Base-by-base conservation (phyloP, 805 yeast genomes). In the Metschnikowia dekortorum region DNA sequence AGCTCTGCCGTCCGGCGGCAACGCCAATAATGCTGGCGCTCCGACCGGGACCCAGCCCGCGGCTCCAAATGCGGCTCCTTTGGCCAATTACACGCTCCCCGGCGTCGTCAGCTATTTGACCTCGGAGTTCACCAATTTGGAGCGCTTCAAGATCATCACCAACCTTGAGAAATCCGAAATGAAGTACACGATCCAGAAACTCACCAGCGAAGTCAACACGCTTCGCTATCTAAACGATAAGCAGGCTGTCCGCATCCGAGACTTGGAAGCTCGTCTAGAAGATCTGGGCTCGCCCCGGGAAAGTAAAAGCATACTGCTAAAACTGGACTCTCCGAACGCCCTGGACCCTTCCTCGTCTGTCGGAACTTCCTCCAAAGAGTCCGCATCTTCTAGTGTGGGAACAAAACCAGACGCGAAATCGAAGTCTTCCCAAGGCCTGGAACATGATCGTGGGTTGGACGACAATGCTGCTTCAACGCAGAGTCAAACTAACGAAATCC, bases 61-160 rank as follows among this genome's bases (percentile, higher is more conserved):
- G 7, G 49, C 46, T 16, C 39, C 46, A 14, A 35, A 14, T 10
- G 13, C 34, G 11, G 14, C 8, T 10, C 26, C 14, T n/a, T 53
- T 56, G 58, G 69, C 73, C 29, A 66, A 68, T 48, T 73, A 73
- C 53, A 79, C 84, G 3, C 67, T 80, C 13, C 85, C 85, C 0
- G 85, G 85, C 0, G 80, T 80, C 22, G 80, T 80, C 67, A 80
- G 79, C 58, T 80, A 80, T 58, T 64, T 80, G 51, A 82, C 82
- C 39, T 71, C 79, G n/a, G 84, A 80, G 54, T 80, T 80, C 62
- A 79, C 84, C 26, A 74, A 74, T 39, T 57, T 64, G 52, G 68
- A 64, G 49, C 56, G 68, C 42, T 64, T 55, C 61, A 73, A 79
- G 56, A 78, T 80, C 65, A 67, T 77, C 65, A 72, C 75, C 50